phyloP scores from a whole-genome alignment of 306 rosid genomes.

The Medicago truncatula region MtrunA17r5.0-ANR NC_053043.1:49320501-49321000 shows the following conservation, averaged over 20 bases:
- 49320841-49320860: not conserved
- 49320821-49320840: not conserved
- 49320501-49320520: too few relatives aligned
- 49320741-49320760: not conserved
- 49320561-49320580: too few relatives aligned
- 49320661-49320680: too few relatives aligned
- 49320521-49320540: too few relatives aligned
- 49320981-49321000: not conserved
- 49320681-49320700: too few relatives aligned
- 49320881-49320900: not conserved
- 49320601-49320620: too few relatives aligned
- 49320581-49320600: too few relatives aligned
- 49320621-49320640: too few relatives aligned
- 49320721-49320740: not conserved
- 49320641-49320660: too few relatives aligned
- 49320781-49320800: slow-evolving; percentile 20
- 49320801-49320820: slow-evolving; percentile 10
- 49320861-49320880: too few relatives aligned
- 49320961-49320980: not conserved
- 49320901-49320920: not conserved
- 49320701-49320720: too few relatives aligned
- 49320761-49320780: slow-evolving; percentile 17
- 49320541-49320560: too few relatives aligned
- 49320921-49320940: not conserved
- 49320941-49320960: not conserved